Evolutionary conservation across 768 basidiomycete genomes (phyloP), one percentile per base, ranked within the genome.

Genomic region (Tylopilus intermedius): DNA sequence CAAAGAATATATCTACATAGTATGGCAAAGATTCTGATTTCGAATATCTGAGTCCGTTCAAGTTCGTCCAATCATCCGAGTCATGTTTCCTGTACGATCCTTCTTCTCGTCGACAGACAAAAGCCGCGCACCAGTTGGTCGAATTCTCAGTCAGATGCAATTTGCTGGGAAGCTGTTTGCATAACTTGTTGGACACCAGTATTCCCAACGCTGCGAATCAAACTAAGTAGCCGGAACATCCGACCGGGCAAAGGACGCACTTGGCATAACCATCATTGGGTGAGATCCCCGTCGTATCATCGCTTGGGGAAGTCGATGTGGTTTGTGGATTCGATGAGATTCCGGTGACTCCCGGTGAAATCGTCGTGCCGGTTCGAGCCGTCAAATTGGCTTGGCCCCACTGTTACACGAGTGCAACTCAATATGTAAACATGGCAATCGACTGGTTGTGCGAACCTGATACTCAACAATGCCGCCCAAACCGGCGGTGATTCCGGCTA

Each of bases 211-310:
- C 74, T 74, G 50, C 32, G 37, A 47, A 62, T 27, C 35, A 51
- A 41, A 37, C 15, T 62, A 21, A 57, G 52, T 39, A 27, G 21
- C 45, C 11, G 22, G 6, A 38, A 47, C 6, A 10, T 24, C n/a
- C 33, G 5, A 21, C 48, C n/a, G 45, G 13, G 33, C 37, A 22
- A 48, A 55, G 51, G 45, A 21, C 71, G 38, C 39, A 71, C 69
- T 47, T 71, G 35, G 73, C 72, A 60, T 86, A 86, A 63, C 84
- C 84, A 67, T 86, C 84, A 51, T 83, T 81, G 26, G 84, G 84
- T 3, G 82, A 81, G n/a, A 72, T 48, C 7, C 79, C 81, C 5
- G 76, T 77, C 18, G 67, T 66, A 39, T 67, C 66, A 14, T 61
- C 60, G 26, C 52, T 67, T 6, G 66, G 54, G 32, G 69, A 67